Conservation (phyloP, 805 yeast species). For the Ogataea methylovora region DNA sequence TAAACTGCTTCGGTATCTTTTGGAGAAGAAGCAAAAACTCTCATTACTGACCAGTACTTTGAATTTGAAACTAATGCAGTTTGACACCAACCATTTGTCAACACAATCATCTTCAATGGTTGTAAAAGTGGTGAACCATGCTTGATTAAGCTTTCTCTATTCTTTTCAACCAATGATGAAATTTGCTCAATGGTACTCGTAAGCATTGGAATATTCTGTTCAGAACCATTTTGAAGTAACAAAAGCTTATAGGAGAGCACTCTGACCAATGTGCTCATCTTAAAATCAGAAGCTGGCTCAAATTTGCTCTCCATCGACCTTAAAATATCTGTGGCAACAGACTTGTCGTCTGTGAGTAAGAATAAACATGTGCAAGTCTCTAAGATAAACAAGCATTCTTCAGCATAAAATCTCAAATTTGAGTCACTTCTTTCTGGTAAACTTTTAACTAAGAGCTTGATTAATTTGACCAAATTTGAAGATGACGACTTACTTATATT, state of each 20-base stretch:
- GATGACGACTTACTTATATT: constrained; percentile 32
- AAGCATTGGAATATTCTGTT: constrained; percentile 12
- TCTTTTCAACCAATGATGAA: constrained; percentile 9
- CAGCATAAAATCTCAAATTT: constrained; percentile 17
- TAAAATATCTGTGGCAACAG: constrained; percentile 14
- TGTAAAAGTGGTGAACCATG: constrained; percentile 36
- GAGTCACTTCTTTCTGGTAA: constrained; percentile 26
- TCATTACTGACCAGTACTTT: constrained; percentile 40
- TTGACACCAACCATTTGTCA: constrained; percentile 37
- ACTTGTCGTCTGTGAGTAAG: constrained; percentile 19
- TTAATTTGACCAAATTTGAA: constrained; percentile 25
- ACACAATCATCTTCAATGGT: constrained; percentile 43
- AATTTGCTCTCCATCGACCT: constrained; percentile 15
- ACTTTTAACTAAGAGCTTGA: constrained; percentile 24
- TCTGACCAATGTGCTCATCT: constrained; percentile 28
- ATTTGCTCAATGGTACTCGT: no score
- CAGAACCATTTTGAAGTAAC: constrained; percentile 30
- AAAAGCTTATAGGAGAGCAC: constrained; percentile 39
- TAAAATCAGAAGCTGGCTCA: constrained; percentile 17
- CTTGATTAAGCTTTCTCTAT: constrained; percentile 34
- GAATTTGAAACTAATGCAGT: constrained; percentile 27
- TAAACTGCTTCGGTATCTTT: constrained; percentile 35
- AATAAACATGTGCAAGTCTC: constrained; percentile 25
- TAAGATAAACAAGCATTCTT: constrained; percentile 22
- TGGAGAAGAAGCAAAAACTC: constrained; percentile 38